Percentiles rank a stretch among this genome's conserved stretches.
phyloP scores from a whole-genome alignment of 1,139 yeast genomes.

The Magnusiomyces suaveolens region DNA sequence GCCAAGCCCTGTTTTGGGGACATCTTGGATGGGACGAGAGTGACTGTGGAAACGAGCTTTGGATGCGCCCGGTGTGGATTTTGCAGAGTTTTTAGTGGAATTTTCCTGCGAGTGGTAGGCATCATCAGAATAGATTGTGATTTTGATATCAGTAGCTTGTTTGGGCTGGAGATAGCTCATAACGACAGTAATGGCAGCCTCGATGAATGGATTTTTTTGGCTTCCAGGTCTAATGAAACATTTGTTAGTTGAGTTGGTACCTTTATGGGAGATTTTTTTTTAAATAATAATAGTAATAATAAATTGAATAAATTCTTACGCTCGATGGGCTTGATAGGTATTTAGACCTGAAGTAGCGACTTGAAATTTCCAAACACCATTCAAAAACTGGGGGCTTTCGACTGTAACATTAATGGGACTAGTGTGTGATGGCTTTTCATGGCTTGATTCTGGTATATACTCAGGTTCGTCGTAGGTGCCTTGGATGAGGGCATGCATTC shows the following conservation, averaged over 20 bases:
- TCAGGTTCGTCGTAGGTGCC: slow-evolving; percentile 8
- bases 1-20: slow-evolving; percentile 90
- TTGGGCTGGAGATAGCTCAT: slow-evolving; percentile 42
- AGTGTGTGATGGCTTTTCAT: neutral
- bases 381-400: slow-evolving; percentile 68
- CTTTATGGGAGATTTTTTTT: neutral
- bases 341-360: slow-evolving; percentile 25
- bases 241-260: neutral
- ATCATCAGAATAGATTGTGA: slow-evolving; percentile 73
- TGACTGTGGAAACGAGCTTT: slow-evolving; percentile 50
- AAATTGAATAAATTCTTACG: slow-evolving; percentile 3
- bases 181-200: slow-evolving; percentile 49
- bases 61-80: slow-evolving; percentile 19
- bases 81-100: neutral
- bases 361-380: slow-evolving; percentile 60
- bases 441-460: no score
- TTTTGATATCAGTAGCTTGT: slow-evolving; percentile 28
- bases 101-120: slow-evolving; percentile 77
- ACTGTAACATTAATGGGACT: slow-evolving; percentile 36
- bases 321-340: slow-evolving; percentile 11
- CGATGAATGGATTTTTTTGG: slow-evolving; percentile 61
- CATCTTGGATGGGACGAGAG: slow-evolving; percentile 48
- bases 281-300: neutral
- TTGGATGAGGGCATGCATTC: slow-evolving; percentile 70
- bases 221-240: neutral